These are phyloP conservation scores for Penicillium silybi DNA, from an alignment of 495 filamentous ascomycete genomes.

Conservation along the genomic window DNA sequence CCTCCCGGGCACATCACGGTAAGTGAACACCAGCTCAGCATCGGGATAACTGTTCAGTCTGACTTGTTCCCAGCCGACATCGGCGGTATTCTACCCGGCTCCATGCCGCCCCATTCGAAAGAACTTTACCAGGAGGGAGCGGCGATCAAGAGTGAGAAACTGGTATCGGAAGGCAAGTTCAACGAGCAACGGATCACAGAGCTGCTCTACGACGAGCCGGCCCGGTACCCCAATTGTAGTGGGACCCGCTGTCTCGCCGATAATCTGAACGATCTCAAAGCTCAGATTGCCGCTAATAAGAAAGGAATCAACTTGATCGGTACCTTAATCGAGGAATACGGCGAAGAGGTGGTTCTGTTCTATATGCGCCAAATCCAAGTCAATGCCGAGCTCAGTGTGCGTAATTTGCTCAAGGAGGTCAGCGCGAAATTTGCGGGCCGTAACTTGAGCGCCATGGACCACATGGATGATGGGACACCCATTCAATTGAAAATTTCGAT, in stretches of 20 bases:
- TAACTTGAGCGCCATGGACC: constrained; percentile 76
- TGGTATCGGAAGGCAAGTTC: constrained; percentile 86
- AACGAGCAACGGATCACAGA: constrained; percentile 79
- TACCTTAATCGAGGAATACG: constrained; percentile 79
- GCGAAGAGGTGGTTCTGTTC: constrained; percentile 82
- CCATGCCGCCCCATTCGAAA: constrained; percentile 90
- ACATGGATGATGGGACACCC: constrained; percentile 91
- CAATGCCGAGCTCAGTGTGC: constrained; percentile 81
- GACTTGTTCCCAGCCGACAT: constrained; percentile 79
- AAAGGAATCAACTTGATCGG: constrained; percentile 90
- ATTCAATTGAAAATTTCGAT: constrained; percentile 84
- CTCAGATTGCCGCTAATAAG: constrained; percentile 91
- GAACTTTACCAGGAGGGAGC: constrained; percentile 93
- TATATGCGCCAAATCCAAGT: constrained; percentile 93
- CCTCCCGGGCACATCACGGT: constrained; percentile 78
- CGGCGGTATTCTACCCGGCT: constrained; percentile 88
- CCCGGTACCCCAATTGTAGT: constrained; percentile 77
- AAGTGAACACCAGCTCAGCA: constrained; percentile 34
- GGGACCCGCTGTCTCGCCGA: constrained; percentile 85
- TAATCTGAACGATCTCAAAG: constrained; percentile 93
- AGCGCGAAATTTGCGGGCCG: constrained; percentile 67
- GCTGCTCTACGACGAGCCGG: constrained; percentile 78
- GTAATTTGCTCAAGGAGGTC: constrained; percentile 72
- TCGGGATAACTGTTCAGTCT: constrained; percentile 47
- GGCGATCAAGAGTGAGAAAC: constrained; percentile 85